phyloP scores from a whole-genome alignment of 2,329 filamentous ascomycete species.

The Aspergillus hortae region DNA sequence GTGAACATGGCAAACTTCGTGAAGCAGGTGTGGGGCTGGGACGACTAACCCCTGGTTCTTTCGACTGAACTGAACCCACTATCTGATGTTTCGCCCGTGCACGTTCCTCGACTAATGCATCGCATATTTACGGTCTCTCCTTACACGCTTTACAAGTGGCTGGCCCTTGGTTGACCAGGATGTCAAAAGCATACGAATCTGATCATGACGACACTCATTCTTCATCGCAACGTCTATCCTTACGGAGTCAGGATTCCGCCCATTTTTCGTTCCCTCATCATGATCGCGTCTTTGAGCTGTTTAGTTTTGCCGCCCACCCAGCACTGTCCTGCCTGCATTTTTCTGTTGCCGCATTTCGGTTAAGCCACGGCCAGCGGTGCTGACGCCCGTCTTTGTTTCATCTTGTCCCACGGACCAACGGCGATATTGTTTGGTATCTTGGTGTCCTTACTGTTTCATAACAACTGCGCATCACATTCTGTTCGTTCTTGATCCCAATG shows the following conservation, averaged over 20 bases:
- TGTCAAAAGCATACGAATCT: constrained; percentile 26
- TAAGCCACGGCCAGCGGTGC: constrained; percentile 13
- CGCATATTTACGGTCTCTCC: constrained; percentile 20
- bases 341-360: constrained; percentile 8
- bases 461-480: background rate
- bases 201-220: constrained; percentile 24
- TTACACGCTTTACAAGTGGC: constrained; percentile 22
- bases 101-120: constrained; percentile 14
- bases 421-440: background rate
- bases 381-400: constrained; percentile 13
- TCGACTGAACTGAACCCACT: constrained; percentile 6
- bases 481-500: background rate
- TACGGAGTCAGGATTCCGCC: constrained; percentile 16
- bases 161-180: constrained; percentile 26
- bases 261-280: constrained; percentile 12
- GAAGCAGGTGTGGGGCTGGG: constrained; percentile 95
- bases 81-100: constrained; percentile 3
- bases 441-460: background rate
- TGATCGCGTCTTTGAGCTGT: constrained; percentile 16
- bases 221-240: constrained; percentile 17
- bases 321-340: constrained; percentile 10
- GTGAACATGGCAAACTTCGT: constrained; percentile 98
- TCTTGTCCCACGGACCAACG: background rate
- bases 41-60: constrained; percentile 50
- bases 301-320: constrained; percentile 6